Base-by-base conservation (phyloP, 106 monocot genomes). In the Apostasia ramifera region DNA sequence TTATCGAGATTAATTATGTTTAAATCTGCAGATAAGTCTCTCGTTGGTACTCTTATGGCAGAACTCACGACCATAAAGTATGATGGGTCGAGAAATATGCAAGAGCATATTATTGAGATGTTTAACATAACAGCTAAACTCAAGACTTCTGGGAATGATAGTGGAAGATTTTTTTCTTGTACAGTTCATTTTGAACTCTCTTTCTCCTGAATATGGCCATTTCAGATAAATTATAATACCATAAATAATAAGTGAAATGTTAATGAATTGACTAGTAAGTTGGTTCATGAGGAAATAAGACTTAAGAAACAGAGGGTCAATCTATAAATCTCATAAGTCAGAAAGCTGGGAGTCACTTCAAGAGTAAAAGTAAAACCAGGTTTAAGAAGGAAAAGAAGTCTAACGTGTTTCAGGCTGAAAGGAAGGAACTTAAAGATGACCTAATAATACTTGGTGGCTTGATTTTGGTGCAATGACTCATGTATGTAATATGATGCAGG, bases 371-470 rank as follows among this genome's bases (percentile, higher is more conserved):
- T 8, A 64, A 41, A 2, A 9, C 48, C 38, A 38, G 3, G 6
- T 12, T 8, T 13, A 73, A 73, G 9, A 51, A 63, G 9, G 64
- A 43, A 0, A 6, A 4, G 1, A 26, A 14, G n/a, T 1, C 2
- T 68, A 51, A 68, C 1, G 40, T 5, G 54, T 9, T 2, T 51
- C 59, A 48, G 42, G 48, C 4, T 63, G 8, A 59, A 37, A 74
- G 47, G 43, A 69, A 69, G 45, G 51, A 68, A 69, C 55, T 5
- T 2, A 69, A 69, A 40, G 42, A 41, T n/a, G 45, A 38, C 49
- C 68, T 68, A 15, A 47, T 53, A 61, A 76, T 61, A 68, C 42
- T 57, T 74, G 66, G 43, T 69, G 68, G 52, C 3, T 69, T 76
- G 57, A 76, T 60, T 49, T 40, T 51, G 50, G 58, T 68, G 26